Conservation (phyloP, 208 protist genomes). For the Leishmania major region DNA sequence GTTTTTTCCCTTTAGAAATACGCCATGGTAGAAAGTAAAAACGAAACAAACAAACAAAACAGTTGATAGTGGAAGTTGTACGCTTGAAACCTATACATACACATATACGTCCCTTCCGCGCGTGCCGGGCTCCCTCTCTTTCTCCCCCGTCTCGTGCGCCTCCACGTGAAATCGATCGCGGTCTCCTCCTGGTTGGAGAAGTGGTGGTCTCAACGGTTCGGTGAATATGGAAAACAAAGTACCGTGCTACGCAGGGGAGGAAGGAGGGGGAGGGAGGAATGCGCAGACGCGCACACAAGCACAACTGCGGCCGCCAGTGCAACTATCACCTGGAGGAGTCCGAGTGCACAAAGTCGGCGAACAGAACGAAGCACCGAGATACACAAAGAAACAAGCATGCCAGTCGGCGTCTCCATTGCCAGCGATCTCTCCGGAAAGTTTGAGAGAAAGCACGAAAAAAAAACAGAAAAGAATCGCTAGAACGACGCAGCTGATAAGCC, state of each 20-base stretch:
- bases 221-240: not conserved
- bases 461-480: not conserved
- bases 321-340: not conserved
- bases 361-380: not conserved
- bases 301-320: not conserved
- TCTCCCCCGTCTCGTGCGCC: not conserved
- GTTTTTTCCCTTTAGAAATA: not conserved
- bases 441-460: not conserved
- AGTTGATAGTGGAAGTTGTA: constrained; percentile 7
- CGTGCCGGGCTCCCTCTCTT: not conserved
- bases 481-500: not conserved
- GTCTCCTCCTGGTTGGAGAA: not conserved
- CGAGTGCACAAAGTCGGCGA: not conserved
- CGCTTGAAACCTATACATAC: constrained; percentile 1
- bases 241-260: not conserved
- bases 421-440: not conserved
- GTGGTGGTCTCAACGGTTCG: not conserved
- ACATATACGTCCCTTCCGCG: not conserved
- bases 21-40: not conserved
- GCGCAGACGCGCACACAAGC: not conserved
- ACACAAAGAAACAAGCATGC: not conserved
- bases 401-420: not conserved
- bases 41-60: constrained; percentile 3
- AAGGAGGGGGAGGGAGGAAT: not conserved
- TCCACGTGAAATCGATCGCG: not conserved